Percentiles rank a stretch among this genome's conserved stretches.
Evolutionary conservation across 495 filamentous ascomycete genomes (phyloP).

Genomic region (Clohesyomyces aquaticus): DNA sequence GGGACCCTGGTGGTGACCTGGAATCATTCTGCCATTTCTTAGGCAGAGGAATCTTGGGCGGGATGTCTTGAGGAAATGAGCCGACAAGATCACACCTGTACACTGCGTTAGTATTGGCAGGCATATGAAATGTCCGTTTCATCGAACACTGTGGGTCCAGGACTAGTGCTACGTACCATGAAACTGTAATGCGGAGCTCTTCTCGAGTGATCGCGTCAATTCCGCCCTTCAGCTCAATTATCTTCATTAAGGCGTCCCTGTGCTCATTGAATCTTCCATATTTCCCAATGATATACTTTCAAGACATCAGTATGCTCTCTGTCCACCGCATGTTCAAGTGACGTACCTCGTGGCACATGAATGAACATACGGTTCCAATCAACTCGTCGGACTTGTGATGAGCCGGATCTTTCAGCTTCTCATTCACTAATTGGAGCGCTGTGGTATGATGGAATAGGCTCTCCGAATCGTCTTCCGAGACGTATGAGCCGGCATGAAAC

Average conservation of each 20-base stretch:
- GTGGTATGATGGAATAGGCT: conserved; percentile 7
- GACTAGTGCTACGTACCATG: no score
- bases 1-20: conserved; percentile 11
- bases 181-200: conserved; percentile 16
- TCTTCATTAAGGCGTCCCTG: conserved; percentile 9
- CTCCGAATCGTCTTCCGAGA: conserved; percentile 1
- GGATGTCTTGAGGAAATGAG: conserved; percentile 14
- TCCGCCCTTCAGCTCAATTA: conserved; percentile 16
- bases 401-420: conserved; percentile 15
- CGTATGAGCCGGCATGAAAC: background rate
- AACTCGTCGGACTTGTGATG: conserved; percentile 8
- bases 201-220: conserved; percentile 11
- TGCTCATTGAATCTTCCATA: conserved; percentile 5
- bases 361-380: conserved; percentile 6
- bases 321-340: background rate
- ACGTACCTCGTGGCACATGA: conserved; percentile 28
- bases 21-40: conserved; percentile 4
- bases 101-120: background rate
- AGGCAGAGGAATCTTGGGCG: conserved; percentile 12
- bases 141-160: no score
- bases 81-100: conserved; percentile 15
- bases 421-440: conserved; percentile 3
- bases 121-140: no score
- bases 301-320: background rate
- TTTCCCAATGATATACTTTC: conserved; percentile 14